phyloP scores from a whole-genome alignment of 2,329 filamentous ascomycete species.

The Exophiala xenobiotica region DNA sequence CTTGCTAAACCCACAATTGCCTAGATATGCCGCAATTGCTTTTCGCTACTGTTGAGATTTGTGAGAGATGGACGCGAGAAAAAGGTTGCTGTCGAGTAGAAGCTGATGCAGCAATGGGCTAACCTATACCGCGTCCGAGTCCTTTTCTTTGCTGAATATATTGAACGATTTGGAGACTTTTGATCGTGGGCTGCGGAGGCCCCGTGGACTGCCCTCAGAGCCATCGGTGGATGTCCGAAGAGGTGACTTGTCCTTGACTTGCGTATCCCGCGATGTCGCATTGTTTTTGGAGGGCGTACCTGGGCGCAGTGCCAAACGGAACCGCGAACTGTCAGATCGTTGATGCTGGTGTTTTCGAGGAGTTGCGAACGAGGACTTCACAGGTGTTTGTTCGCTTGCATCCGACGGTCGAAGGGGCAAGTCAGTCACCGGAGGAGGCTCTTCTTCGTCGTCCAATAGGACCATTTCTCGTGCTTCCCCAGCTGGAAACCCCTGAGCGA shows the following conservation, averaged over 20 bases:
- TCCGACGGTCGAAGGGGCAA: constrained; percentile 5
- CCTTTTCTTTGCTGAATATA: constrained; percentile 20
- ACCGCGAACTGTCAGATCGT: constrained; percentile 23
- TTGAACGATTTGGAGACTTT: constrained; percentile 22
- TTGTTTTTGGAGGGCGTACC: constrained; percentile 19
- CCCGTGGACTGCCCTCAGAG: not conserved
- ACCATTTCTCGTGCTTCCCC: constrained; percentile 28
- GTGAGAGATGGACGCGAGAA: no score
- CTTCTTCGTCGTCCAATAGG: constrained; percentile 13
- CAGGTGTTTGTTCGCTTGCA: not conserved
- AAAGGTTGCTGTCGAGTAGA: not conserved
- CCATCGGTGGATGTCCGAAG: not conserved
- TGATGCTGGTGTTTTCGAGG: constrained; percentile 16
- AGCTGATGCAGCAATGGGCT: not conserved
- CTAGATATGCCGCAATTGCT: not conserved
- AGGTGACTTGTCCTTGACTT: constrained; percentile 7
- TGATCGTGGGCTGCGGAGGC: constrained; percentile 6
- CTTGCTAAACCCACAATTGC: constrained; percentile 2
- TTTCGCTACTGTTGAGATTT: not conserved
- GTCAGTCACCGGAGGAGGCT: constrained; percentile 4
- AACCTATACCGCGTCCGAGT: constrained; percentile 3
- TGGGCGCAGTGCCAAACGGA: constrained; percentile 22
- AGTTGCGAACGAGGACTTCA: not conserved
- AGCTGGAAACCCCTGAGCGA: constrained; percentile 25
- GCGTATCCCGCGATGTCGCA: constrained; percentile 22